phyloP scores from a whole-genome alignment of 768 basidiomycete species.

The Podaxis mareebaensis region DNA sequence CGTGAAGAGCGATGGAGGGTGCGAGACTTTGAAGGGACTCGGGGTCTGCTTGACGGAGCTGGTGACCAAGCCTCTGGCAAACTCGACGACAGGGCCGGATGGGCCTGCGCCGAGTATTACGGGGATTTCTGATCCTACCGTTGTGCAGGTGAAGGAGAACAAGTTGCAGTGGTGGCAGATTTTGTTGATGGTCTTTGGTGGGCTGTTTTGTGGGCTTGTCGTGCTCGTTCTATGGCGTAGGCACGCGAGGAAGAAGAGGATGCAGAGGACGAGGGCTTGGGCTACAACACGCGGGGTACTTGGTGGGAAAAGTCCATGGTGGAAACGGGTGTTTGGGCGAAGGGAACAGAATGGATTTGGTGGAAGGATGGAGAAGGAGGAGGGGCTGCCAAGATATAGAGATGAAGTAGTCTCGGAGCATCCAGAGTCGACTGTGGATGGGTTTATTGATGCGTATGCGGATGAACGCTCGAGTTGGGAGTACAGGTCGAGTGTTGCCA shows the following conservation, averaged over 20 bases:
- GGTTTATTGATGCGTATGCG: slow-evolving; percentile 48
- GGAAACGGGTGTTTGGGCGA: slow-evolving; percentile 57
- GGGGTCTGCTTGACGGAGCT: slow-evolving; percentile 82
- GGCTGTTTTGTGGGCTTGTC: slow-evolving; percentile 65
- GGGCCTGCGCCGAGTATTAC: slow-evolving; percentile 55
- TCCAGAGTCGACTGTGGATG: slow-evolving; percentile 49
- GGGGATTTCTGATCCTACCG: slow-evolving; percentile 56
- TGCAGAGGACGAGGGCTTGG: slow-evolving; percentile 65
- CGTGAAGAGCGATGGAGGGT: slow-evolving; percentile 50
- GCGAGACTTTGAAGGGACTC: slow-evolving; percentile 63
- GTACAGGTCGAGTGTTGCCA: not conserved
- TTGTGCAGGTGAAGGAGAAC: slow-evolving; percentile 27
- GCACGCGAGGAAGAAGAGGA: slow-evolving; percentile 66
- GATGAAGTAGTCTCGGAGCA: slow-evolving; percentile 28
- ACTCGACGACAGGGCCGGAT: slow-evolving; percentile 43
- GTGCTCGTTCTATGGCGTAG: slow-evolving; percentile 70
- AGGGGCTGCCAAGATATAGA: slow-evolving; percentile 19
- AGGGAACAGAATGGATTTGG: slow-evolving; percentile 56
- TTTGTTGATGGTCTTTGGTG: slow-evolving; percentile 78
- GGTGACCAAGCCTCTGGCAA: slow-evolving; percentile 49
- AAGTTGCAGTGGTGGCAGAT: slow-evolving; percentile 81
- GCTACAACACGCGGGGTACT: slow-evolving; percentile 59
- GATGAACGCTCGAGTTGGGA: slow-evolving; percentile 25
- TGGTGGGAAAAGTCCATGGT: slow-evolving; percentile 45
- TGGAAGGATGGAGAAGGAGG: slow-evolving; percentile 25